A percentile compares a stretch with the other conserved stretches of the same genome.
Evolutionary conservation across 768 basidiomycete species (phyloP).

Genomic region (Boletus reticuloceps): DNA sequence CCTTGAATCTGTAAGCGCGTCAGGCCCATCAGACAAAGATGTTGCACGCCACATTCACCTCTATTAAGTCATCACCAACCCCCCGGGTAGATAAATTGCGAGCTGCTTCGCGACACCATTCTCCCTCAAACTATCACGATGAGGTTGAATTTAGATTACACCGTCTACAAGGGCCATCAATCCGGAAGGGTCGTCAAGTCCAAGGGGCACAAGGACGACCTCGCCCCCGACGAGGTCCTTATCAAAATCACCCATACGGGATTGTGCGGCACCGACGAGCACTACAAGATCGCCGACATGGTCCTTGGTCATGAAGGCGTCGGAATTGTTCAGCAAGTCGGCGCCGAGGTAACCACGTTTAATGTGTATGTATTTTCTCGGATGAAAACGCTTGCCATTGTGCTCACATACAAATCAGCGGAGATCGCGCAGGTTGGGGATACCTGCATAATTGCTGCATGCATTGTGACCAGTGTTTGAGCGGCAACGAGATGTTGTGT

Average conservation of each 20-base stretch:
- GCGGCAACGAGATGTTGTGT: slow-evolving; percentile 32
- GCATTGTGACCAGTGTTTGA: slow-evolving; percentile 33
- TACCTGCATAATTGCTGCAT: slow-evolving; percentile 30
- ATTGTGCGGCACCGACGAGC: slow-evolving; percentile 40
- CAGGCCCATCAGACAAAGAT: too few relatives aligned
- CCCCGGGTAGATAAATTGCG: neutral
- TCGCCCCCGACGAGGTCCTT: slow-evolving; percentile 30
- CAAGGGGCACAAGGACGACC: slow-evolving; percentile 10
- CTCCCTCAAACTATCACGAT: neutral
- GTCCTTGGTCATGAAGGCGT: slow-evolving; percentile 42
- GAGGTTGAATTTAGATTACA: slow-evolving; percentile 25
- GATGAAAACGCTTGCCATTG: neutral
- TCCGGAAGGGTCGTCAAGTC: slow-evolving; percentile 20
- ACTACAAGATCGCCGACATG: slow-evolving; percentile 30
- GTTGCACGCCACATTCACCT: too few relatives aligned
- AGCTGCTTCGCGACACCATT: neutral
- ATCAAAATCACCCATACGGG: slow-evolving; percentile 34
- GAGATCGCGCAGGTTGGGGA: slow-evolving; percentile 33
- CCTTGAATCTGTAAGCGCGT: too few relatives aligned
- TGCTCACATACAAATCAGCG: too few relatives aligned
- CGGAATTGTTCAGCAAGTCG: slow-evolving; percentile 33
- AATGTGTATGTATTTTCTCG: slow-evolving; percentile 26
- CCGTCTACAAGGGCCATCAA: slow-evolving; percentile 31
- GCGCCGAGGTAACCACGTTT: slow-evolving; percentile 31
- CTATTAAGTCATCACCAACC: neutral